Evolutionary conservation across 164 flowering plant species (phyloP).

Genomic region (Vitis riparia): DNA sequence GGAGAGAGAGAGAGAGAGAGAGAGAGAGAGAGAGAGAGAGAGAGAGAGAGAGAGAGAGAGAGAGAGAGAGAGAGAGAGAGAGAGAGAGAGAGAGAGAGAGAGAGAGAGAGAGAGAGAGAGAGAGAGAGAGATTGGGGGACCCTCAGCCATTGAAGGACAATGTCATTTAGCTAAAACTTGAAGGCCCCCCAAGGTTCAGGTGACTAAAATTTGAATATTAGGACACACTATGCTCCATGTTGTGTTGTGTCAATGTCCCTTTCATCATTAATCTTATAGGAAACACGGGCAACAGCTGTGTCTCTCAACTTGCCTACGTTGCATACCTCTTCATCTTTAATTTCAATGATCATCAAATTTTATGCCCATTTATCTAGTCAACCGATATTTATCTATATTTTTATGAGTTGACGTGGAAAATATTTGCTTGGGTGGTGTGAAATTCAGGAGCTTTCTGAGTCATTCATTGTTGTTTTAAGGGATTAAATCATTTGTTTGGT

Average conservation of each 20-base stretch:
- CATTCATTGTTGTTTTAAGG: not conserved
- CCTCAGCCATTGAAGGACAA: too few species aligned
- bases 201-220: too few species aligned
- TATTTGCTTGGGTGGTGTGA: conserved; percentile 1
- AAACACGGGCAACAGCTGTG: not conserved
- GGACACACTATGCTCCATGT: not conserved
- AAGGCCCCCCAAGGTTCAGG: too few species aligned
- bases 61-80: too few species aligned
- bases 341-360: not conserved
- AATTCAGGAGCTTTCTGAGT: not conserved
- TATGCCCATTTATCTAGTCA: conserved; percentile 5
- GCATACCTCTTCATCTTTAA: conserved; percentile 7
- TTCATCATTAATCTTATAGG: not conserved
- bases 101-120: too few species aligned
- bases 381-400: not conserved
- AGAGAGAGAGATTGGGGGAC: too few species aligned
- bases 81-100: too few species aligned
- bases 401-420: not conserved
- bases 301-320: conserved; percentile 3
- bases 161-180: too few species aligned
- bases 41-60: too few species aligned
- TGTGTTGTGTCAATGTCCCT: not conserved
- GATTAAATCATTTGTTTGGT: too few species aligned
- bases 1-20: too few species aligned
- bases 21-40: too few species aligned